Percentiles rank a stretch among this genome's conserved stretches.
These are phyloP conservation scores for Cordyceps tenuipes DNA, from an alignment of 2,329 filamentous ascomycete species.

Conservation along the genomic window DNA sequence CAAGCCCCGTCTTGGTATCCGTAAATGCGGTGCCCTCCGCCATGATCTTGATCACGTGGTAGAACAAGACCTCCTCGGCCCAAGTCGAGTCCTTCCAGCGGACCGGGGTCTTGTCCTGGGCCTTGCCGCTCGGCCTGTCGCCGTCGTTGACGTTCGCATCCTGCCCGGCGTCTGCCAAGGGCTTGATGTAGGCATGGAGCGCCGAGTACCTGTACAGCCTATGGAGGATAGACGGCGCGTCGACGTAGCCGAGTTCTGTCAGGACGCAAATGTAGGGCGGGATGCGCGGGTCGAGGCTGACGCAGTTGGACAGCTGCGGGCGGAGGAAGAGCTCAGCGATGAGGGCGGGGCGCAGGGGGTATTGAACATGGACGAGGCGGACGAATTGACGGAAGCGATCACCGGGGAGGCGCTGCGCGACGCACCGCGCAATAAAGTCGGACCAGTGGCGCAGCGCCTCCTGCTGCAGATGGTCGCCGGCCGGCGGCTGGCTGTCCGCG, in stretches of 20 bases:
- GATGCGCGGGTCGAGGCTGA: conserved; percentile 50
- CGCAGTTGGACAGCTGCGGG: conserved; percentile 38
- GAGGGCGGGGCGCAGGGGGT: conserved; percentile 41
- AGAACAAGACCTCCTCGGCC: conserved; percentile 85
- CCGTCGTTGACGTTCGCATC: conserved; percentile 16
- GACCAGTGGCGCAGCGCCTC: conserved; percentile 36
- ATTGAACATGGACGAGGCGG: conserved; percentile 38
- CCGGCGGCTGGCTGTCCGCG: not conserved
- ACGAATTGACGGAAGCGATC: conserved; percentile 46
- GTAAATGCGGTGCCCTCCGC: conserved; percentile 44
- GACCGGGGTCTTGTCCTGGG: conserved; percentile 14
- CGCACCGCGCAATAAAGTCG: conserved; percentile 42
- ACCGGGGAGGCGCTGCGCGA: conserved; percentile 42
- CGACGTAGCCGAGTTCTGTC: conserved; percentile 41
- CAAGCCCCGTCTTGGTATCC: conserved; percentile 38
- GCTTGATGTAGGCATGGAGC: conserved; percentile 27
- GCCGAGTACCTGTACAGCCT: conserved; percentile 51
- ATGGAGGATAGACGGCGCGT: conserved; percentile 46
- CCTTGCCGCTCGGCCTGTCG: conserved; percentile 3
- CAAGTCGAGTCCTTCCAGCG: conserved; percentile 51
- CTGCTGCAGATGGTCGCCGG: conserved; percentile 18
- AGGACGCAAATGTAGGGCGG: conserved; percentile 52
- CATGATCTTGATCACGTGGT: conserved; percentile 84
- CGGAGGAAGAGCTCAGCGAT: conserved; percentile 52
- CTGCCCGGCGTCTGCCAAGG: not conserved